Base-by-base conservation (phyloP, 768 basidiomycete species). In the Boletus bicolor region DNA sequence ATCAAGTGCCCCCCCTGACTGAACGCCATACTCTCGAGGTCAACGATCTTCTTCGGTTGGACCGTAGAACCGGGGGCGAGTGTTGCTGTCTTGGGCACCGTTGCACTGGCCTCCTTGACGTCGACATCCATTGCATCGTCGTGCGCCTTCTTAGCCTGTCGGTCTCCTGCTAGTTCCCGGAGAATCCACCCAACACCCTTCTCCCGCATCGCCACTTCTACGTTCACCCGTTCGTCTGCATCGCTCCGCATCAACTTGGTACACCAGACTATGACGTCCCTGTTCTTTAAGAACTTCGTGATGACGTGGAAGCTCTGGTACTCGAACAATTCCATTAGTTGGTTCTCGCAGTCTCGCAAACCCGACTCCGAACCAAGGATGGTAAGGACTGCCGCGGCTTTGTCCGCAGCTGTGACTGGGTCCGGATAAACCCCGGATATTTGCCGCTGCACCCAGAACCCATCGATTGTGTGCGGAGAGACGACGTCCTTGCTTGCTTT, bases 201-300 rank as follows among this genome's bases (percentile, higher is more conserved):
- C 76, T 98, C 96, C 44, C 96, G 81, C 97, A 99, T 99, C 0
- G 93, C 93, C 4, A 98, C 96, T 73, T 98, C 96, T 38, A 97
- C 83, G 66, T 98, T 92, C 42, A 95, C 84, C 44, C 89, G 83
- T 69, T 93, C 92, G 44, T 98, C 89, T 0, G 90, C 90, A 63
- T 88, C 85, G 51, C 87, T 89, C 26, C 96, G 84, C 73, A 93
- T 90, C 48, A 98, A 82, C 73, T 95, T 95, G 45, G 97, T 99
- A 65, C 93, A 97, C 97, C 97, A 99, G 0, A 98, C 93, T 47
- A 98, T 79, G 55, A 93, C 89, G 49, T 99, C 97, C 53, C 95
- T 85, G 76, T 98, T 98, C 73, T 94, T 93, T 68, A 96, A 82
- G 66, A 98, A 89, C 56, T 85, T 88, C 15, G 88, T 87, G 63